Evolutionary conservation across 306 rosid species (phyloP), one percentile per base, ranked within the genome.

Genomic region (Abrus pulchellus): DNA sequence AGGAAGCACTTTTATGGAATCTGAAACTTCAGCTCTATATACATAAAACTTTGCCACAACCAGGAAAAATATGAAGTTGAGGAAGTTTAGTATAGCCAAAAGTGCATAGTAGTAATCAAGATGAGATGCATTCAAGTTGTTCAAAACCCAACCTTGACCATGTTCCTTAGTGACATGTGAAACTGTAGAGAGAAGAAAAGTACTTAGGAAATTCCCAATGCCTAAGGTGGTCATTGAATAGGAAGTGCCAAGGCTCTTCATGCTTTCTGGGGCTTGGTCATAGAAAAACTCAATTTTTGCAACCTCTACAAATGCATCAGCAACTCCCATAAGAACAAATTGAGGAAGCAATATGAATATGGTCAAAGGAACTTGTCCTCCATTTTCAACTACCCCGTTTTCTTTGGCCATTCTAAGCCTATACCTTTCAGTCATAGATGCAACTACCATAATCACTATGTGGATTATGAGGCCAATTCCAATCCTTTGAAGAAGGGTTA

Each of bases 211-310:
- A 67, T 81, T 86, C 77, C 97, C 97, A 47, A 86, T 63, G 6
- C 93, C 97, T 70, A 89, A 27, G 66, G 87, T 80, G 5, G 88
- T 90, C 14, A 82, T 80, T 73, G 85, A 87, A 54, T 84, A 90
- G 0, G 93, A 89, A 34, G 97, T 86, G 8, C 97, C 97, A 33
- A 92, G 82, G 73, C 97, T 92, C 78, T 92, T 90, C 97, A 90
- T 92, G 78, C 87, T 83, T 57, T 86, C 86, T 0, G 97, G 97
- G 3, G 97, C 94, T 53, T 92, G 97, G 50, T 89, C 93, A 40
- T 90, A 92, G 80, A 92, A 92, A n/a, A 90, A 85, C 80, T 92
- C 97, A 0, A 92, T 47, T 82, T 92, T 92, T 0, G 92, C 93
- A 1, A 86, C 88, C 62, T 92, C 97, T 4, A 83, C 69, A 52